Evolutionary conservation across 805 yeast species (phyloP).

Genomic region (Yarrowia sp.): DNA sequence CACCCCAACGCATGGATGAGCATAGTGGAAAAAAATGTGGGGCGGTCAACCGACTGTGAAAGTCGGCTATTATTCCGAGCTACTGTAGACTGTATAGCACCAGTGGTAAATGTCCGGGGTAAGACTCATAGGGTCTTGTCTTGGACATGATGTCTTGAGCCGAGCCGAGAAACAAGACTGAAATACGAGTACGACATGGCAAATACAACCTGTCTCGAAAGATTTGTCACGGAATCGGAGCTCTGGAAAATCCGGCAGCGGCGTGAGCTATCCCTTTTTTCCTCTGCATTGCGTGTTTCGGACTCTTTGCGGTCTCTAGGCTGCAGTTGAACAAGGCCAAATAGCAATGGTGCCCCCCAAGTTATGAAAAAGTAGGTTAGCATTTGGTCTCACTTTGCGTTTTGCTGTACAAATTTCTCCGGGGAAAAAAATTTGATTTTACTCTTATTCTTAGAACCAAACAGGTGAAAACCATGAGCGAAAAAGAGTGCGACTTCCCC

Average conservation of each 20-base stretch:
- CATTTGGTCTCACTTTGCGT: too few species aligned
- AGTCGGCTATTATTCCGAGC: slow-evolving; percentile 9
- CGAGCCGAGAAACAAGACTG: neutral
- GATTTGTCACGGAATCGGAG: too few species aligned
- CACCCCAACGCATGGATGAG: neutral
- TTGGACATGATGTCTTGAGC: neutral
- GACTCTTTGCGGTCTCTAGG: too few species aligned
- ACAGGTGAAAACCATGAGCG: neutral
- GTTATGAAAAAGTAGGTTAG: too few species aligned
- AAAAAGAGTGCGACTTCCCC: slow-evolving; percentile 8
- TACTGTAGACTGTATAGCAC: neutral
- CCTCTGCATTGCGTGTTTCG: too few species aligned
- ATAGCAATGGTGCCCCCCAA: neutral
- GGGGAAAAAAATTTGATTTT: slow-evolving; percentile 5
- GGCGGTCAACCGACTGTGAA: slow-evolving; percentile 6
- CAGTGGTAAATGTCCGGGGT: too few species aligned
- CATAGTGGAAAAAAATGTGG: neutral
- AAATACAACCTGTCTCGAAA: too few species aligned
- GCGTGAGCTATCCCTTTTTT: too few species aligned
- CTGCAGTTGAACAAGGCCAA: neutral
- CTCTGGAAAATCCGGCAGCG: too few species aligned
- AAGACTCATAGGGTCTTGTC: neutral
- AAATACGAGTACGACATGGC: too few species aligned
- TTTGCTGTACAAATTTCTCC: slow-evolving; percentile 1
- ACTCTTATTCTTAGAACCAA: neutral